Evolutionary conservation across 2,329 filamentous ascomycete species (phyloP).

Genomic region (Talaromyces sp.): DNA sequence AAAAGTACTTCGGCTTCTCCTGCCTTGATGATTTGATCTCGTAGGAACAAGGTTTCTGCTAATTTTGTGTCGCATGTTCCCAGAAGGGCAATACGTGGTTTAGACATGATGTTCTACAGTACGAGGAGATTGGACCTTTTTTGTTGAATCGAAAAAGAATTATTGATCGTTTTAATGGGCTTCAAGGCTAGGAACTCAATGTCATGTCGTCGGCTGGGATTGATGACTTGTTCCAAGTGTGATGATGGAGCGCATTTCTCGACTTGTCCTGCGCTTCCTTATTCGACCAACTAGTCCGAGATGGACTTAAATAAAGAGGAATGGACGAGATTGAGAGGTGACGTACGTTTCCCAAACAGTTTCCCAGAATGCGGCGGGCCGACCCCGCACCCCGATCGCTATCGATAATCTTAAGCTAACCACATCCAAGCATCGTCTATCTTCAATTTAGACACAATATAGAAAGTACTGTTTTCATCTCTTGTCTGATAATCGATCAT

Average conservation of each 20-base stretch:
- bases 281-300: not conserved
- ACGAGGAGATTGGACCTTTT: not conserved
- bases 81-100: conserved; percentile 48
- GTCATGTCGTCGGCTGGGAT: not conserved
- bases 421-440: not conserved
- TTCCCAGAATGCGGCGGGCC: not conserved
- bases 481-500: conserved; percentile 12
- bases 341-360: not conserved
- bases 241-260: not conserved
- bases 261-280: not conserved
- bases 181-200: not conserved
- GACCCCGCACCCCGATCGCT: conserved; percentile 4
- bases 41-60: conserved; percentile 56
- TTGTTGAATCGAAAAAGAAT: not conserved
- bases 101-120: not conserved
- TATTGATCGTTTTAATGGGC: not conserved
- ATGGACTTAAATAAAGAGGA: not conserved
- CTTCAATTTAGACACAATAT: not conserved
- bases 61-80: conserved; percentile 66
- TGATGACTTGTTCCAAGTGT: not conserved
- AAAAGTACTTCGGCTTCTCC: conserved; percentile 42
- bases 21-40: conserved; percentile 42
- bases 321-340: not conserved
- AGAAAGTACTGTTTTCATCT: not conserved
- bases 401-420: conserved; percentile 12